Conservation (phyloP, 495 filamentous ascomycete species). For the Aspergillus ostianus region DNA sequence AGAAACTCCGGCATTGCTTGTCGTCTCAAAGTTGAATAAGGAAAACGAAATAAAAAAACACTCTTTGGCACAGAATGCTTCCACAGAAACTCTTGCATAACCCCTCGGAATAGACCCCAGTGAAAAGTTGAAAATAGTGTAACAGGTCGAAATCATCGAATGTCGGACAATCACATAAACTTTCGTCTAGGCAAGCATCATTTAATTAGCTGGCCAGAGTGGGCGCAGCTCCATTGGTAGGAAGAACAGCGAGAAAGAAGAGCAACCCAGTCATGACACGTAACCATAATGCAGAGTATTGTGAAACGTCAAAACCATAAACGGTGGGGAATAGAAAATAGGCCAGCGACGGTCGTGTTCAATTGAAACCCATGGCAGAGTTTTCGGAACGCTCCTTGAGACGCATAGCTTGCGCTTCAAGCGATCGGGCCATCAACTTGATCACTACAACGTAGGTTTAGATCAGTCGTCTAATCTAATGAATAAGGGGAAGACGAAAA, state of each 20-base stretch:
- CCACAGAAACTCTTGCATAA: slow-evolving; percentile 2
- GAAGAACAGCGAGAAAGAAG: neutral
- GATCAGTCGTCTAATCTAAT: slow-evolving; percentile 27
- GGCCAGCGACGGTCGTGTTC: slow-evolving; percentile 16
- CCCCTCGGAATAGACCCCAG: slow-evolving; percentile 5
- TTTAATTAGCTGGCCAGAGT: neutral
- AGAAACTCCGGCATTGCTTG: neutral
- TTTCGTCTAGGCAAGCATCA: slow-evolving; percentile 8
- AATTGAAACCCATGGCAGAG: slow-evolving; percentile 51
- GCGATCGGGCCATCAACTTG: slow-evolving; percentile 80
- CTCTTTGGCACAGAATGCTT: neutral
- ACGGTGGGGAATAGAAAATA: neutral
- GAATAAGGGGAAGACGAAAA: slow-evolving; percentile 4
- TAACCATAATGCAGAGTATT: neutral
- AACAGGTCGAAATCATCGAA: slow-evolving; percentile 3
- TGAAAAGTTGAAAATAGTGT: slow-evolving; percentile 6
- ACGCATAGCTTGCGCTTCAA: slow-evolving; percentile 81
- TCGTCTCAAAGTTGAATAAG: neutral
- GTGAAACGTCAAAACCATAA: slow-evolving; percentile 1
- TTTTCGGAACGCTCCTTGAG: slow-evolving; percentile 71
- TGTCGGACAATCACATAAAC: slow-evolving; percentile 6
- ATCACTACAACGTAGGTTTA: slow-evolving; percentile 55
- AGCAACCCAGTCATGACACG: slow-evolving; percentile 3
- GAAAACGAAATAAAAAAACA: neutral
- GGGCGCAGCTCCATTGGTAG: neutral